A percentile compares a stretch with the other conserved stretches of the same genome.
These are phyloP conservation scores for Lasiodiplodia theobromae DNA, from an alignment of 2,329 filamentous ascomycete genomes.

Conservation along the genomic window DNA sequence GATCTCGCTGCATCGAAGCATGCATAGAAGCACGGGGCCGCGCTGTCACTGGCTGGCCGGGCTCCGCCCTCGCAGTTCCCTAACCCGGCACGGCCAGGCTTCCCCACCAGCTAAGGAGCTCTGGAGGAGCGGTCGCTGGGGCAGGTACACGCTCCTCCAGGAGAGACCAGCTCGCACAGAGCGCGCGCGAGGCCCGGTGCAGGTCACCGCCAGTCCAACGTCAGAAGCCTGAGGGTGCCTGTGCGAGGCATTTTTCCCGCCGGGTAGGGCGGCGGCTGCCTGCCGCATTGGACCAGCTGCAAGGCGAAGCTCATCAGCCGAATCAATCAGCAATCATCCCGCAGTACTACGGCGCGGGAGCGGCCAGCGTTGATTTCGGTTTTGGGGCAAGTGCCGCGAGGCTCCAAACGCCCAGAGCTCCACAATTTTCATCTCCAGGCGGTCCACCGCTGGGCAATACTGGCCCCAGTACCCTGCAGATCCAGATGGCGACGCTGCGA, in stretches of 20 bases:
- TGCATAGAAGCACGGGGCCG: constrained; percentile 21
- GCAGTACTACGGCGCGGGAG: constrained; percentile 7
- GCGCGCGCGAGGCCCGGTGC: constrained; percentile 24
- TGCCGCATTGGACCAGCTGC: constrained; percentile 20
- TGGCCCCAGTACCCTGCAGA: constrained; percentile 29
- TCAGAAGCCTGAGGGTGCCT: constrained; percentile 9
- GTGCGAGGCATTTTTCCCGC: constrained; percentile 19
- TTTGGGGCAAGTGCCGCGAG: constrained; percentile 16
- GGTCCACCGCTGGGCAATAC: constrained; percentile 28
- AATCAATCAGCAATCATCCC: background rate
- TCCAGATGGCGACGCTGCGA: constrained; percentile 25
- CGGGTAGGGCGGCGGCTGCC: constrained; percentile 15
- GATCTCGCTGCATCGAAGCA: constrained; percentile 29
- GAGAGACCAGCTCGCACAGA: constrained; percentile 22
- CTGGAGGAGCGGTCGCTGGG: constrained; percentile 17
- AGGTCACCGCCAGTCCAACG: constrained; percentile 27
- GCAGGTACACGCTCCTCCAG: constrained; percentile 9
- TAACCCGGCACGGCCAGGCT: constrained; percentile 14
- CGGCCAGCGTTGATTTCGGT: constrained; percentile 4
- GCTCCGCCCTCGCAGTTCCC: constrained; percentile 20
- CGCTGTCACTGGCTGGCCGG: constrained; percentile 15
- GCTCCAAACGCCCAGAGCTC: constrained; percentile 22
- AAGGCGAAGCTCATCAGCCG: background rate
- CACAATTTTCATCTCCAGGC: constrained; percentile 29
- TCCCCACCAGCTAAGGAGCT: constrained; percentile 8